These are phyloP conservation scores for Gonapodya sp. DNA, from an alignment of 192 early-diverging fungal species.

Conservation along the genomic window DNA sequence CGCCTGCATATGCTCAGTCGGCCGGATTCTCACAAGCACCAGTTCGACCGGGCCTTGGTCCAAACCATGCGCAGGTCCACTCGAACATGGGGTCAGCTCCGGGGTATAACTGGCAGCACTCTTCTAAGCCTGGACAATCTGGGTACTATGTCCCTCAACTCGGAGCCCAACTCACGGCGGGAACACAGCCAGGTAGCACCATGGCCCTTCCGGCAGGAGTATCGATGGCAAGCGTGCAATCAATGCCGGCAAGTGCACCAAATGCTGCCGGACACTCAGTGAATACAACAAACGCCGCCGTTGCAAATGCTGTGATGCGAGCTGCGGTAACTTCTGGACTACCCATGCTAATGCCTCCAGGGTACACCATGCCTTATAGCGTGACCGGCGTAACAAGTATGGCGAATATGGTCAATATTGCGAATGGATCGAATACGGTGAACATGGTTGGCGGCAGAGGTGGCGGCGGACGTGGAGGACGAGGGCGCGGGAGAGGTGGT, in stretches of 20 bases:
- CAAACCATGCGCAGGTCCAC: neutral
- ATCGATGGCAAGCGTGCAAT: neutral
- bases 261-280: neutral
- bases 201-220: neutral
- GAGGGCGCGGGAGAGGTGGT: neutral
- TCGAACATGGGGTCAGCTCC: neutral
- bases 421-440: no score
- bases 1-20: no score
- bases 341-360: neutral
- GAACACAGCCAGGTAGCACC: neutral
- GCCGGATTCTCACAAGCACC: neutral
- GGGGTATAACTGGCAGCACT: neutral
- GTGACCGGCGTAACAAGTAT: no score
- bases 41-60: neutral
- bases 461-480: neutral
- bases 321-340: no score
- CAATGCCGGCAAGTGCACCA: neutral
- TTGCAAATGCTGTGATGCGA: neutral
- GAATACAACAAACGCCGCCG: neutral
- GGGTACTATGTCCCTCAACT: neutral
- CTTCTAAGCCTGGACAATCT: neutral
- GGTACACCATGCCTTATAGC: neutral
- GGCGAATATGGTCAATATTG: neutral
- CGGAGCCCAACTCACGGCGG: neutral
- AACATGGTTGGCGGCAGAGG: no score